phyloP scores from a whole-genome alignment of 257 asterid species.

The Solanum rostratum region DNA sequence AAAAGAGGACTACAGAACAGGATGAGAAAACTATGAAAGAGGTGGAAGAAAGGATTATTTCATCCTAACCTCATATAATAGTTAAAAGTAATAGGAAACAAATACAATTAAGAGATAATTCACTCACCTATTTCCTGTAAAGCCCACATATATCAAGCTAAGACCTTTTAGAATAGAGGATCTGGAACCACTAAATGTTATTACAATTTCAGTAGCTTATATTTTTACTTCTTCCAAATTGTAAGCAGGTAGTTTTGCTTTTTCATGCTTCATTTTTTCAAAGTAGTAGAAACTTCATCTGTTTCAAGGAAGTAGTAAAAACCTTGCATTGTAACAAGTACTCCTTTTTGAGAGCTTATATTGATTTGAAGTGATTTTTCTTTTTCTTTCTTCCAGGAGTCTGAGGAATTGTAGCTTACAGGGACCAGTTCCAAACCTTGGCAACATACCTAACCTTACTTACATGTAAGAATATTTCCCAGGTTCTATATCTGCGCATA shows the following conservation, averaged over 20 bases:
- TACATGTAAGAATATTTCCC: constrained; percentile 52
- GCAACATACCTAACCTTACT: constrained; percentile 47
- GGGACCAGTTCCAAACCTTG: constrained; percentile 79
- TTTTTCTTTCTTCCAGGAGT: constrained; percentile 56
- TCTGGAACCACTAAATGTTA: neutral
- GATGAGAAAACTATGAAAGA: neutral
- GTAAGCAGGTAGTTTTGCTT: neutral
- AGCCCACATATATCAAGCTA: neutral
- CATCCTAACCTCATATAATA: neutral
- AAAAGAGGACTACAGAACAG: neutral
- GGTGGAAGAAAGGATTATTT: neutral
- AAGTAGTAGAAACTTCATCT: neutral
- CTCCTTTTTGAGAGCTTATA: neutral
- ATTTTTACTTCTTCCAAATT: neutral
- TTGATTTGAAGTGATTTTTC: neutral
- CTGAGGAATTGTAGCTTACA: constrained; percentile 88
- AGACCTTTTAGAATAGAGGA: neutral
- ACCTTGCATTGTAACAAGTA: neutral
- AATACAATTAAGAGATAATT: neutral
- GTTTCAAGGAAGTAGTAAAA: neutral
- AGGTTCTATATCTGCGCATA: neutral
- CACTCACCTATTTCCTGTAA: neutral
- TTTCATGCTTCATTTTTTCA: neutral
- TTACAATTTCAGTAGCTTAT: neutral
- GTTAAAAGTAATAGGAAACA: neutral